phyloP scores from a whole-genome alignment of 805 yeast genomes.

The Saccharomycopsis fibuligera region DNA sequence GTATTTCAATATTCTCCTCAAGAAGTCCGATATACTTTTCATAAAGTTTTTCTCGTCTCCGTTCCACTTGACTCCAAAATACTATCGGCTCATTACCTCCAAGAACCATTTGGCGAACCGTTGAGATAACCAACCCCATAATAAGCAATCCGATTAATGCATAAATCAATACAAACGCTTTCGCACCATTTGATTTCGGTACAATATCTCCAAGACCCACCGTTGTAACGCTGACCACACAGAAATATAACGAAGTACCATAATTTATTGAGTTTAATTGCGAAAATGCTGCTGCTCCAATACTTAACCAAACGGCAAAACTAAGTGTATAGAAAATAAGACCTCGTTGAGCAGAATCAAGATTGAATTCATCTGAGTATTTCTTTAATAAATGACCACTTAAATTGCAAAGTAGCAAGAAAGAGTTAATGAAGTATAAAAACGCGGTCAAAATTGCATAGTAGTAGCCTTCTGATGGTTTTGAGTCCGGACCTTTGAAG shows the following conservation, averaged over 20 bases:
- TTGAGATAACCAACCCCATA: constrained; percentile 66
- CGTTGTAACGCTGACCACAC: constrained; percentile 68
- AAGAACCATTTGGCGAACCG: constrained; percentile 59
- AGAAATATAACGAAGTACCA: constrained; percentile 67
- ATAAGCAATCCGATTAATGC: constrained; percentile 65
- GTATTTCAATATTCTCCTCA: constrained; percentile 2
- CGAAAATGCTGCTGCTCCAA: constrained; percentile 61
- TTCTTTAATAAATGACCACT: constrained; percentile 51
- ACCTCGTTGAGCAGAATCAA: constrained; percentile 60
- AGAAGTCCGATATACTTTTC: constrained; percentile 21
- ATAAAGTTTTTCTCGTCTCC: constrained; percentile 34
- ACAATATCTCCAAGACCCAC: constrained; percentile 75
- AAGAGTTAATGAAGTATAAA: constrained; percentile 53
- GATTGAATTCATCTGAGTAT: constrained; percentile 67
- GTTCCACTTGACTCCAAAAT: constrained; percentile 60
- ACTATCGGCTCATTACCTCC: constrained; percentile 57
- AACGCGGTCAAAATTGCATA: constrained; percentile 61
- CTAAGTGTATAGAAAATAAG: constrained; percentile 66
- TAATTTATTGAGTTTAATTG: constrained; percentile 40
- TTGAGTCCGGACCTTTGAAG: constrained; percentile 18
- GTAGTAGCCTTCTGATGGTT: constrained; percentile 68
- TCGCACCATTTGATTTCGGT: constrained; percentile 47
- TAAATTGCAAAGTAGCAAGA: constrained; percentile 49
- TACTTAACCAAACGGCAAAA: constrained; percentile 60
- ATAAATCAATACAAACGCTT: constrained; percentile 54